Percentiles rank a stretch among this genome's conserved stretches.
phyloP scores from a whole-genome alignment of 1,284 basidiomycete species.

The Flammula alnicola region DNA sequence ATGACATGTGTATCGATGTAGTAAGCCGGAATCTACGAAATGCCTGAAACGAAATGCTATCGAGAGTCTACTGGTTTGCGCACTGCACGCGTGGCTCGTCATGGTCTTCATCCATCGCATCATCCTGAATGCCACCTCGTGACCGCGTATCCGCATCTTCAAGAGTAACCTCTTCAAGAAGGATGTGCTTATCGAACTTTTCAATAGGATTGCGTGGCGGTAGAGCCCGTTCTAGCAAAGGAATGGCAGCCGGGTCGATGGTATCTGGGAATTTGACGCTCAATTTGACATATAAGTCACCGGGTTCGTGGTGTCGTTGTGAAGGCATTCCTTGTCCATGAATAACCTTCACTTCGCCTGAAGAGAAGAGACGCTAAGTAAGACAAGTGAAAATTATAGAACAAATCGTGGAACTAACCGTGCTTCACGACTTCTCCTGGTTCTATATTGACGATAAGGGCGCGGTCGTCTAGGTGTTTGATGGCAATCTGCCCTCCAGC shows the following conservation, averaged over 20 bases:
- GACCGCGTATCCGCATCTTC: conserved; percentile 85
- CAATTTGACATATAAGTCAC: conserved; percentile 92
- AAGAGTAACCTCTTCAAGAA: conserved; percentile 88
- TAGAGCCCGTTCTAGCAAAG: conserved; percentile 85
- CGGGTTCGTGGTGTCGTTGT: conserved; percentile 94
- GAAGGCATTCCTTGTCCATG: conserved; percentile 98
- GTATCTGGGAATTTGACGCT: conserved; percentile 89
- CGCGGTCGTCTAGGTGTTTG: conserved; percentile 94
- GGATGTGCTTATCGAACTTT: conserved; percentile 69
- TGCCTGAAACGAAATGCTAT: conserved; percentile 12
- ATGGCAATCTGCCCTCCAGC: conserved; percentile 92
- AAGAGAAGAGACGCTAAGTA: conserved; percentile 18
- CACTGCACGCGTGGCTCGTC: conserved; percentile 83
- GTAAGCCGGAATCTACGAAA: conserved; percentile 24
- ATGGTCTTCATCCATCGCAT: conserved; percentile 85
- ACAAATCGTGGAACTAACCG: conserved; percentile 55
- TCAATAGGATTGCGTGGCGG: conserved; percentile 78
- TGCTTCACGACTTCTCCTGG: conserved; percentile 97
- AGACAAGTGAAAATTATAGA: background rate
- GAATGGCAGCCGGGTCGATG: conserved; percentile 73
- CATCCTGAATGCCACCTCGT: conserved; percentile 49
- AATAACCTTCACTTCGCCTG: conserved; percentile 91
- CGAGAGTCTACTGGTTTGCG: conserved; percentile 70
- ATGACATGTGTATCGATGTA: conserved; percentile 36
- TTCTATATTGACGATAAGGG: conserved; percentile 82